These are phyloP conservation scores for Bipolaris gigantea DNA, from an alignment of 2,329 filamentous ascomycete species.

Conservation along the genomic window DNA sequence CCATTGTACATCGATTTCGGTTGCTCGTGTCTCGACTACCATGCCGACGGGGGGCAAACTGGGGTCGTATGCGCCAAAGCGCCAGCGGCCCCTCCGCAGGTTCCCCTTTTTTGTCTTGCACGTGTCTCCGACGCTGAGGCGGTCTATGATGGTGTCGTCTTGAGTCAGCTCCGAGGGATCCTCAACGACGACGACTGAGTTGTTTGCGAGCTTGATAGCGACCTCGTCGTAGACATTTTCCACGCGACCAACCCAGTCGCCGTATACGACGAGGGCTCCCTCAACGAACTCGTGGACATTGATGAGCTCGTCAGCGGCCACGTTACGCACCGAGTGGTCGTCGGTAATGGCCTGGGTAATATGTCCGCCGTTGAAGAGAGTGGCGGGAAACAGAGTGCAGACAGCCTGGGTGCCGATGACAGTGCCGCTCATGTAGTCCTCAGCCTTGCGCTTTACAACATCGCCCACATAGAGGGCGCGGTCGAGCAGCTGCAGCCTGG, in stretches of 20 bases:
- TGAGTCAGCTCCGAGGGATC: conserved; percentile 48
- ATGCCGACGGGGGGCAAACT: conserved; percentile 54
- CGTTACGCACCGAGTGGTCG: conserved; percentile 43
- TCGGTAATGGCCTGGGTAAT: conserved; percentile 30
- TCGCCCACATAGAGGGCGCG: conserved; percentile 59
- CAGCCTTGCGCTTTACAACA: conserved; percentile 54
- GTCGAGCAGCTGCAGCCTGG: conserved; percentile 56
- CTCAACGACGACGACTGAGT: conserved; percentile 57
- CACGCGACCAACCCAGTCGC: conserved; percentile 60
- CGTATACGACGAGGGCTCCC: conserved; percentile 57
- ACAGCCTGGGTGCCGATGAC: conserved; percentile 53
- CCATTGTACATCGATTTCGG: conserved; percentile 56
- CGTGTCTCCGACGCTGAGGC: conserved; percentile 52
- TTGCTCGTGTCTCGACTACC: conserved; percentile 54
- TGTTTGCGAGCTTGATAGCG: conserved; percentile 55
- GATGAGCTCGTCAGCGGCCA: conserved; percentile 52
- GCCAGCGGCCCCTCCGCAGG: conserved; percentile 56
- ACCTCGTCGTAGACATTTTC: conserved; percentile 54
- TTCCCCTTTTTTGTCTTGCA: conserved; percentile 57
- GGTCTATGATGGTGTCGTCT: conserved; percentile 41
- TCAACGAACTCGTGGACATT: conserved; percentile 51
- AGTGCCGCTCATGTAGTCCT: conserved; percentile 57
- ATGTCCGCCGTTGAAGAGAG: conserved; percentile 29
- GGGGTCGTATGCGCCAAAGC: conserved; percentile 55
- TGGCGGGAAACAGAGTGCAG: conserved; percentile 50